Conservation (phyloP, 345 rosid genomes). For the Salix dunnii region DNA sequence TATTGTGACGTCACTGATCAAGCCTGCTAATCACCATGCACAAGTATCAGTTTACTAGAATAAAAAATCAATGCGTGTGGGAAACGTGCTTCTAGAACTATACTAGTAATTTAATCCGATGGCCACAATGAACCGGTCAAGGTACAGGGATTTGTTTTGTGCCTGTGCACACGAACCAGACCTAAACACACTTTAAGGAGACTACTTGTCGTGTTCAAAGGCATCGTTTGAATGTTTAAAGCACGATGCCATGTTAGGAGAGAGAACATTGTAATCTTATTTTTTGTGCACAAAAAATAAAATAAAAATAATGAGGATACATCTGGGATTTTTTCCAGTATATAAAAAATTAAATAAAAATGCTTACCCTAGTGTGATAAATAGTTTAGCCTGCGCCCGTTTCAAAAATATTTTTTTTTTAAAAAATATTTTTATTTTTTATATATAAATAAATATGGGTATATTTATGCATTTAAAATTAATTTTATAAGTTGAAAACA, state of each 20-base stretch:
- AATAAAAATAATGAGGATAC: neutral
- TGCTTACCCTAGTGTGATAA: too few relatives aligned
- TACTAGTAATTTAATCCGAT: neutral
- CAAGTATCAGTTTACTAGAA: too few relatives aligned
- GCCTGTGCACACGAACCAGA: conserved; percentile 6
- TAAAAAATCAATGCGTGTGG: neutral
- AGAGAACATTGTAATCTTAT: neutral
- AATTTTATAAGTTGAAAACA: too few relatives aligned
- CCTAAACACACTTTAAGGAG: neutral
- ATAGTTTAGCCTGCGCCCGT: too few relatives aligned
- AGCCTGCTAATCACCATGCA: too few relatives aligned
- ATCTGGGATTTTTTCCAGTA: neutral
- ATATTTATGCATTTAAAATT: too few relatives aligned
- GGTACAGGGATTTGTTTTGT: neutral
- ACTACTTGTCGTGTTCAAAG: neutral
- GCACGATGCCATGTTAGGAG: neutral
- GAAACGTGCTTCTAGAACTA: neutral
- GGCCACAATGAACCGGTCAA: conserved; percentile 1
- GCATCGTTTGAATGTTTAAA: neutral
- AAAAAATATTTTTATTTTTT: too few relatives aligned
- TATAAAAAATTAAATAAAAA: neutral
- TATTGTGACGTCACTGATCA: too few relatives aligned
- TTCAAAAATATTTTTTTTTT: too few relatives aligned
- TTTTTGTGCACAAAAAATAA: neutral
- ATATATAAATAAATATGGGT: too few relatives aligned